Base-by-base conservation (phyloP, 768 basidiomycete species). In the Pseudohyphozyma bogoriensis region DNA sequence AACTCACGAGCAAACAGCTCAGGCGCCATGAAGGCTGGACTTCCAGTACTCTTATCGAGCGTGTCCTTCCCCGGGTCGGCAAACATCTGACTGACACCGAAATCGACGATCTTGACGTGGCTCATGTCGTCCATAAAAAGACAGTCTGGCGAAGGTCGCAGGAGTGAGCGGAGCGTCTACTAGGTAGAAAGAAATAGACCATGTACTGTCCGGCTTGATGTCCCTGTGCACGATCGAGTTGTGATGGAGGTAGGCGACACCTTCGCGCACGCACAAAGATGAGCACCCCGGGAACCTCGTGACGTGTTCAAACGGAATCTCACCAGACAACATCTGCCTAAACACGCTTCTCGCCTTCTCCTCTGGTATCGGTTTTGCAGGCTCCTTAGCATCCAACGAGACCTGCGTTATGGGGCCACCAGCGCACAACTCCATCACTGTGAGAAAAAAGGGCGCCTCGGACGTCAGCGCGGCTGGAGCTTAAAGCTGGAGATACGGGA, bases 101-200 rank as follows among this genome's bases (percentile, higher is more conserved):
- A 97, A 76, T 99, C 95, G 36, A 85, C 88, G 58, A 99, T 92
- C 76, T 99, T 99, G 75, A 97, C 91, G 59, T 82, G 82, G 59
- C 82, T 81, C 44, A 88, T 84, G 42, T 80, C 79, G 3, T 85
- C 84, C 83, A 87, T 88, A 36, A 97, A 80, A 36, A 99, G 83
- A 73, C 96, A 97, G 53, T 90, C 87, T 44, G 26, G 18, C 0
- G 7, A 28, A 29, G 36, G 28, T 2, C 20, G 40, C 28, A 2
- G 22, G 20, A 15, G 33, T 3, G 11, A 40, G 7, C 9, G 8
- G 2, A 46, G 55, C 11, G 16, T 5, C 4, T 32, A 16, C 29
- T 28, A 37, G 46, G 20, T 11, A 10, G 20, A 15, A 6, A 2
- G 15, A 3, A 6, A 47, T 26, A 4, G 3, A 1, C 0, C 44